Percentiles rank a stretch among this genome's conserved stretches.
These are phyloP conservation scores for Triticum monococcum DNA, from an alignment of 176 grass and related monocot genomes.

Conservation along the genomic window DNA sequence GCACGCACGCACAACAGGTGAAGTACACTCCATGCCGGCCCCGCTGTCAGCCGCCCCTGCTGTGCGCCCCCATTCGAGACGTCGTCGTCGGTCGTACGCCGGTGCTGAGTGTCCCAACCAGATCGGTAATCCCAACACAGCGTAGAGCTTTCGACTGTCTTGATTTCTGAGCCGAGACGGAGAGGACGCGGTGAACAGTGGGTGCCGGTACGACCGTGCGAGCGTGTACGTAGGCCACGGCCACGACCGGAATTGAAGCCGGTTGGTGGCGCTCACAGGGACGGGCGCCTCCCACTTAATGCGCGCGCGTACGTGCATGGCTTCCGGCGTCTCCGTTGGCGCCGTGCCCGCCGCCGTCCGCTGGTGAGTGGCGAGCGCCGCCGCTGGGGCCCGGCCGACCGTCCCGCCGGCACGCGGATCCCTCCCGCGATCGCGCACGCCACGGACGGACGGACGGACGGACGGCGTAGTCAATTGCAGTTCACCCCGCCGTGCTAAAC, in stretches of 20 bases:
- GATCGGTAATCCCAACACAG: too few relatives aligned
- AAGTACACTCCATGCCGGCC: background rate
- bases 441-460: background rate
- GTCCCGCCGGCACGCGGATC: background rate
- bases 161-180: background rate
- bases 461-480: background rate
- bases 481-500: background rate
- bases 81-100: background rate
- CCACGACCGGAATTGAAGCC: background rate
- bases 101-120: background rate
- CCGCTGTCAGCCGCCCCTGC: background rate
- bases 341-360: background rate
- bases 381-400: background rate
- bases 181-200: background rate
- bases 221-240: background rate
- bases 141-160: background rate
- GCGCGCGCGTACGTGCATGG: background rate
- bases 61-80: background rate
- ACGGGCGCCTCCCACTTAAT: background rate
- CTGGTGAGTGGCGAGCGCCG: background rate
- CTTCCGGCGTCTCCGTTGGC: background rate
- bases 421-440: background rate
- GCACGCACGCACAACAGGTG: background rate
- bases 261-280: conserved; percentile 23
- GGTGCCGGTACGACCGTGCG: background rate